Base-by-base conservation (phyloP, 441 rosid species). In the Aquilaria agallochum region DNA sequence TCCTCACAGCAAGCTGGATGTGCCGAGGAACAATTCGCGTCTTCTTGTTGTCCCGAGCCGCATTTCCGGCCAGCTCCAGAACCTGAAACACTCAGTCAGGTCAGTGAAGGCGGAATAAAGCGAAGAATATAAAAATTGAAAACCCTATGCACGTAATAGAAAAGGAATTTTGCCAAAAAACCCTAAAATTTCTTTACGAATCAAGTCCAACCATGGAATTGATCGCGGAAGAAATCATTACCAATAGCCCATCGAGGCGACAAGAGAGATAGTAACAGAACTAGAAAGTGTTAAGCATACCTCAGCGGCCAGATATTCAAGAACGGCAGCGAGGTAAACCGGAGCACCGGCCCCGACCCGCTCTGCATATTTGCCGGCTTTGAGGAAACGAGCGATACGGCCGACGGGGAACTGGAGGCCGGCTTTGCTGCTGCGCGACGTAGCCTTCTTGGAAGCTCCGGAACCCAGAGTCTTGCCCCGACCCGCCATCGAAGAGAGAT, bases 311-410 rank as follows among this genome's bases (percentile, higher is more conserved):
- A 93, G 88, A 55, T 92, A 90, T 50, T 92, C 98, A 2, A 90
- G 96, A 5, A 90, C 96, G 62, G 97, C 97, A 42, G 98, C 97
- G 11, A 90, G 98, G 61, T 92, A 92, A 52, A 92, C 98, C 6
- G 98, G 97, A 52, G 98, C 97, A 5, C 97, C 98, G 45, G 98
- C 98, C 6, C 98, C 98, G 5, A 92, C 97, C 9, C 98, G 96
- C 58, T 90, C 98, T 33, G 98, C 98, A 56, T 92, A 92, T 76
- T 92, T 92, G 11, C 98, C 98, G 56, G 96, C 98, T 80, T 92
- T 92, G 55, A 92, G 83, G 75, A 92, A 92, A 8, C 98, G 79
- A 31, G 96, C 98, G 50, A 90, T 90, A 82, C 94, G 97, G 65
- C 98, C 98, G 0, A 92, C 97, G 3, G 98, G 97, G 9, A 90